Evolutionary conservation across 192 early-diverging fungal genomes (phyloP).

Genomic region (Coemansia nantahalensis): DNA sequence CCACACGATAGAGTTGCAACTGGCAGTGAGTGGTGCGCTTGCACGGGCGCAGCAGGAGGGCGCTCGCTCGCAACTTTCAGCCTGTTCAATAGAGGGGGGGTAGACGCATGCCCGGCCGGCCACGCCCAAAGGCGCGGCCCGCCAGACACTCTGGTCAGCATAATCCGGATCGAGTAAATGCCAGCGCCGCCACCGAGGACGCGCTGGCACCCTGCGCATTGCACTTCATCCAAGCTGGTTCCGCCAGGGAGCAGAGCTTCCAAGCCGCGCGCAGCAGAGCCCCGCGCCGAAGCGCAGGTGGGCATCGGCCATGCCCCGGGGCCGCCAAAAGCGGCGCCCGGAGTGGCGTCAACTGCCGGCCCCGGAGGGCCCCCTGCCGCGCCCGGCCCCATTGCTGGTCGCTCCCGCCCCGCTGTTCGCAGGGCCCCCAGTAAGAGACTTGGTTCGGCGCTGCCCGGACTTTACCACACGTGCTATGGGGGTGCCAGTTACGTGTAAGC

Average conservation of each 20-base stretch:
- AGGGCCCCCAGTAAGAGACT: constrained; percentile 42
- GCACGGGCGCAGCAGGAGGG: too few species aligned
- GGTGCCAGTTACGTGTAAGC: constrained; percentile 37
- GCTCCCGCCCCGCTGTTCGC: constrained; percentile 47
- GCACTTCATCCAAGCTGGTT: constrained; percentile 38
- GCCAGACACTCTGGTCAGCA: constrained; percentile 25
- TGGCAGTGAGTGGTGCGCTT: too few species aligned
- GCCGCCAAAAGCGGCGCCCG: background rate
- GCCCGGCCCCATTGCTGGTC: constrained; percentile 30
- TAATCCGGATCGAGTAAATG: constrained; percentile 49
- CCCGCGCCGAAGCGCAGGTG: background rate
- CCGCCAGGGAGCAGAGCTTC: constrained; percentile 39
- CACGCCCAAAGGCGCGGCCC: too few species aligned
- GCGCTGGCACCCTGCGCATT: constrained; percentile 42
- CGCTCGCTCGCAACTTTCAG: too few species aligned
- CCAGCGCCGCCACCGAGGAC: constrained; percentile 9
- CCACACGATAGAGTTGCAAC: too few species aligned
- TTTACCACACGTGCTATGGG: constrained; percentile 34
- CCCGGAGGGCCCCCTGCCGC: background rate
- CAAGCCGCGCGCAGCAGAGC: constrained; percentile 6
- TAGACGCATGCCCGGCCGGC: constrained; percentile 19
- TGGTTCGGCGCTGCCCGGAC: constrained; percentile 35
- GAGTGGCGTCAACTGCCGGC: constrained; percentile 5
- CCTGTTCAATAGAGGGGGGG: constrained; percentile 9
- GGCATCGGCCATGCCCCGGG: background rate